Conservation (phyloP, 2,329 filamentous ascomycete species). For the Stagonosporopsis vannaccii region DNA sequence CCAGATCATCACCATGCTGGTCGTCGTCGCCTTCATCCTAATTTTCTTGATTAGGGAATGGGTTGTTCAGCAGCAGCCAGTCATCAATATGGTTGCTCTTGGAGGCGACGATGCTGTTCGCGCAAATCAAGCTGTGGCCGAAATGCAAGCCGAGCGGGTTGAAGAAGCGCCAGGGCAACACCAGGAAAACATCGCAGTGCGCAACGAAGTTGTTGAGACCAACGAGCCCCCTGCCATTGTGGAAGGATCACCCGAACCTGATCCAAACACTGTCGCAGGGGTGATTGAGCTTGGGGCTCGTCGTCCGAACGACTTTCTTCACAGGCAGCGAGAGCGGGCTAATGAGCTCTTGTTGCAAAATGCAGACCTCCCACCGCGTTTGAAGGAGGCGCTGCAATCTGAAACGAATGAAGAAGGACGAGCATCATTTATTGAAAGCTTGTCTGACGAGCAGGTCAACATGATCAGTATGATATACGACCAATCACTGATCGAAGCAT, state of each 20-base stretch:
- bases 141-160: constrained; percentile 33
- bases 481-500: constrained; percentile 18
- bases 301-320: constrained; percentile 8
- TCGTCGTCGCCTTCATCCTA: constrained; percentile 94
- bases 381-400: constrained; percentile 4
- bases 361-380: constrained; percentile 13
- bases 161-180: constrained; percentile 14
- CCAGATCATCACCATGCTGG: constrained; percentile 88
- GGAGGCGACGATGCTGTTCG: constrained; percentile 37
- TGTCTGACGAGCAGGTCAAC: constrained; percentile 11
- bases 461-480: constrained; percentile 15
- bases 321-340: constrained; percentile 11
- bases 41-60: constrained; percentile 96
- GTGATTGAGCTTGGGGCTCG: constrained; percentile 10
- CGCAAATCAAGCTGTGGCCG: constrained; percentile 33
- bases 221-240: neutral
- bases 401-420: constrained; percentile 1
- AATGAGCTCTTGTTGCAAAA: constrained; percentile 14
- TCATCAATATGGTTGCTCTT: constrained; percentile 74
- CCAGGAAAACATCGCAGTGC: constrained; percentile 15
- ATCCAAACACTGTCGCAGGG: constrained; percentile 11
- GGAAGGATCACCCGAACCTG: neutral
- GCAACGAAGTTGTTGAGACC: constrained; percentile 13
- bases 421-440: neutral
- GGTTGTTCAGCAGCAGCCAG: constrained; percentile 96